Base-by-base conservation (phyloP, 352 stramenopile genomes). In the Globisporangium uncinulatum region DNA sequence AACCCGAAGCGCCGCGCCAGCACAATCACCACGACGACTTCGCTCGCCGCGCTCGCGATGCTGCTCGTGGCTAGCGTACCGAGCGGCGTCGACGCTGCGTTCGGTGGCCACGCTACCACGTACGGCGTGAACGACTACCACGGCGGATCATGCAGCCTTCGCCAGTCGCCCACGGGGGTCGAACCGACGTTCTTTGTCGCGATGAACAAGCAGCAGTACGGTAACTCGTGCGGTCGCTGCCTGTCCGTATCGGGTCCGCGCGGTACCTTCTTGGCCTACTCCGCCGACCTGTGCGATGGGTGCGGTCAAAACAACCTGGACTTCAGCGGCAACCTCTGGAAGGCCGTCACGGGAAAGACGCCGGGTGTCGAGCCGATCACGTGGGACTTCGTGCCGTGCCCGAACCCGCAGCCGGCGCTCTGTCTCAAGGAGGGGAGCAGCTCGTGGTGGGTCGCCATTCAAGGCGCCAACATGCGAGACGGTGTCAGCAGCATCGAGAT, bases 151-250 rank as follows among this genome's bases (percentile, higher is more conserved):
- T 59, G 54, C 54, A 59, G 54, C 34, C 29, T 59, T 43, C 54
- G 54, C 32, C 54, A 59, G 34, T 19, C 42, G 0, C 54, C 54
- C 19, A 46, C 17, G 21, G 32, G 32, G n/a, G 44, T 59, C 10
- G 34, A n/a, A 1, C 3, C 54, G 11, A 59, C 17, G 44, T 45
- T 48, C 54, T 59, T 59, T 29, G 44, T 53, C 44, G 54, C 54
- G 7, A 59, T 59, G 54, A 59, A 59, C 54, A 53, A 59, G 54
- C 44, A 59, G 34, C 54, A 59, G 44, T 59, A 61, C 37, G 36
- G 21, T 21, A 61, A 61, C 36, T 36, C 55, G 1, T 61, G 55
- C 11, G 55, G 55, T 11, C 55, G 55, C 1, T 61, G 55, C 24
- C 29, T 61, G 36, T 61, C 55, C 45, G 21, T 61, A 36, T 55